Base-by-base conservation (phyloP, 495 filamentous ascomycete genomes). In the Elasticomyces elasticus region DNA sequence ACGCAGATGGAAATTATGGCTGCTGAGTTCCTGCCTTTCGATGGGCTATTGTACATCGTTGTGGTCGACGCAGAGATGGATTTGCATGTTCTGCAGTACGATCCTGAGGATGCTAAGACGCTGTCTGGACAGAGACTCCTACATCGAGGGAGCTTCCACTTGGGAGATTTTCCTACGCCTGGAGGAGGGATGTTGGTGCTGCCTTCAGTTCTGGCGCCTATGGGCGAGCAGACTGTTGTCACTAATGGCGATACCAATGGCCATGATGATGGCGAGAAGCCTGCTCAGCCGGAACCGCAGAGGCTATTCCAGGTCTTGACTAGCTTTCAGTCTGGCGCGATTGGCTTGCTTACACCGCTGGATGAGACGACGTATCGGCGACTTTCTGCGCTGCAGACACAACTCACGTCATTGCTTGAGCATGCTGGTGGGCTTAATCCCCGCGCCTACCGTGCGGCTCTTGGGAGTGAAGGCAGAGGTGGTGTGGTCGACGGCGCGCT, bases 51-150 rank as follows among this genome's bases (percentile, higher is more conserved):
- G 12, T 86, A 81, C 65, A 82, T 97, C 52, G 73, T 95, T 7
- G 83, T 87, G 33, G 82, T 84, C 19, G 90, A 96, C 67, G 80
- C 85, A 33, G 87, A 95, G 57, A 85, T 84, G 51, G 85, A 88
- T 63, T 67, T 99, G 33, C 87, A 95, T 63, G 74, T 95, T 5
- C 65, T 96, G 44, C 87, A 97, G 68, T 99, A 90, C 64, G 89
- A 97, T 65, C 94, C 92, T 10, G 94, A 98, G 64, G 91, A 97
- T 68, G 92, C 94, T 12, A 92, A 91, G 73, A 90, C 90, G 17
- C 82, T 94, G 23, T 83, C 87, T 53, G 94, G 94, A 57, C 85
- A 88, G 60, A 79, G 86, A 49, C 79, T 98, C 31, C 79, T 97
- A 38, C 87, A 85, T 70, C 80, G 84, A 38, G 85, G 86, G 42